phyloP scores from a whole-genome alignment of 495 filamentous ascomycete species.

The Barbatosphaeria neglecta region DNA sequence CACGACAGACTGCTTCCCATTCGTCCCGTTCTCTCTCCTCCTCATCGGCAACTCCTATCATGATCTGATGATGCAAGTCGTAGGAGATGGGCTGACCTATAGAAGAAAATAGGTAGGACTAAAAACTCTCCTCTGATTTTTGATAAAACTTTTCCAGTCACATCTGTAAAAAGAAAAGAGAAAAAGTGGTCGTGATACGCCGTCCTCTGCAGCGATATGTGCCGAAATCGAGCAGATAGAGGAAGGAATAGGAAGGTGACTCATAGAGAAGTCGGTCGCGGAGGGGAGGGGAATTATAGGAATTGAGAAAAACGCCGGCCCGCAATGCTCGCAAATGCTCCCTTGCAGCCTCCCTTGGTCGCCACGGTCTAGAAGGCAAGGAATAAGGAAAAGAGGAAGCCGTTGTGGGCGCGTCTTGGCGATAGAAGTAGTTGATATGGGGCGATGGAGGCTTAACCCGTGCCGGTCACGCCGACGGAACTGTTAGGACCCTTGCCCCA shows the following conservation, averaged over 20 bases:
- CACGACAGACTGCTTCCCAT: too few species aligned
- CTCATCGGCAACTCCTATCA: too few species aligned
- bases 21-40: too few species aligned
- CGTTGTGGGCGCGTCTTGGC: background rate
- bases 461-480: conserved; percentile 16
- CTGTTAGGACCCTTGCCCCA: conserved; percentile 32
- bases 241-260: background rate
- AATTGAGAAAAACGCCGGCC: background rate
- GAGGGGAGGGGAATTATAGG: background rate
- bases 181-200: too few species aligned
- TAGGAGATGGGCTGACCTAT: too few species aligned
- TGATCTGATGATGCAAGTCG: too few species aligned
- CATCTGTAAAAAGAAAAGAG: background rate
- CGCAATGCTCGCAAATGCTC: background rate
- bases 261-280: too few species aligned
- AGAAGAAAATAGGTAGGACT: too few species aligned
- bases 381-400: background rate
- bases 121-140: too few species aligned
- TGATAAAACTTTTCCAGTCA: too few species aligned
- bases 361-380: background rate
- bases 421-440: background rate
- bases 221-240: background rate
- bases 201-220: too few species aligned
- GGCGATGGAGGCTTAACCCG: conserved; percentile 4
- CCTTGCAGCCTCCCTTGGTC: background rate